Evolutionary conservation across 2,329 filamentous ascomycete species (phyloP).

Genomic region (Triangularia verruculosa): DNA sequence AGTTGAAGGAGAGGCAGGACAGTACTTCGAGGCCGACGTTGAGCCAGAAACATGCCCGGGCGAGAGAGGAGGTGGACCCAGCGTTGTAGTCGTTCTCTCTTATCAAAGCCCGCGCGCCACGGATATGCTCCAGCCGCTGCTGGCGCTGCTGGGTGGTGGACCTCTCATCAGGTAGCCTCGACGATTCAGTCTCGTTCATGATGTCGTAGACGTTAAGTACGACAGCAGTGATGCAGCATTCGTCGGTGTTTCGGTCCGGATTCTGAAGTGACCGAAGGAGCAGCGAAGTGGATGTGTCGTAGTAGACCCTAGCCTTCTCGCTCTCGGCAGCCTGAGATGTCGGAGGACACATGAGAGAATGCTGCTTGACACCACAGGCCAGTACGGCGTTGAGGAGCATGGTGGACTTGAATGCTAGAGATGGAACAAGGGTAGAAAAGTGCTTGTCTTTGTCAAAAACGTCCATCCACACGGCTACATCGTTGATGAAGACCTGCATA

Average conservation of each 20-base stretch:
- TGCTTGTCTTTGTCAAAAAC: conserved; percentile 81
- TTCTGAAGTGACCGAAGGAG: conserved; percentile 76
- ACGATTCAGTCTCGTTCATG: conserved; percentile 66
- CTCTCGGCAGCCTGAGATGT: conserved; percentile 68
- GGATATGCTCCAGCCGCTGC: conserved; percentile 85
- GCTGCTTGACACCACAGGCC: conserved; percentile 81
- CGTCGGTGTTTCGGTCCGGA: conserved; percentile 75
- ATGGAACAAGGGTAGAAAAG: conserved; percentile 81
- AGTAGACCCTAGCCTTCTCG: conserved; percentile 77
- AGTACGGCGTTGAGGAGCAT: conserved; percentile 88
- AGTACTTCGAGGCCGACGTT: conserved; percentile 90
- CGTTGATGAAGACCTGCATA: conserved; percentile 88
- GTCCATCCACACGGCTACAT: conserved; percentile 94
- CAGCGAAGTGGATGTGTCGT: conserved; percentile 78
- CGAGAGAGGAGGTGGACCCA: conserved; percentile 69
- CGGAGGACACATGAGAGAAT: conserved; percentile 43
- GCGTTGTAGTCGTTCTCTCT: conserved; percentile 90
- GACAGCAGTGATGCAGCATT: conserved; percentile 84
- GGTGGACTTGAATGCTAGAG: conserved; percentile 74
- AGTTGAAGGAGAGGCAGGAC: conserved; percentile 82
- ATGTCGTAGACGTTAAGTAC: conserved; percentile 90
- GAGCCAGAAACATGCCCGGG: conserved; percentile 89
- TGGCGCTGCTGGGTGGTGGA: conserved; percentile 43
- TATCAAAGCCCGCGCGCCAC: conserved; percentile 78
- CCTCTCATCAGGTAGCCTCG: background rate